These are phyloP conservation scores for Oryza longistaminata DNA, from an alignment of 176 grass and related monocot species.

Conservation along the genomic window DNA sequence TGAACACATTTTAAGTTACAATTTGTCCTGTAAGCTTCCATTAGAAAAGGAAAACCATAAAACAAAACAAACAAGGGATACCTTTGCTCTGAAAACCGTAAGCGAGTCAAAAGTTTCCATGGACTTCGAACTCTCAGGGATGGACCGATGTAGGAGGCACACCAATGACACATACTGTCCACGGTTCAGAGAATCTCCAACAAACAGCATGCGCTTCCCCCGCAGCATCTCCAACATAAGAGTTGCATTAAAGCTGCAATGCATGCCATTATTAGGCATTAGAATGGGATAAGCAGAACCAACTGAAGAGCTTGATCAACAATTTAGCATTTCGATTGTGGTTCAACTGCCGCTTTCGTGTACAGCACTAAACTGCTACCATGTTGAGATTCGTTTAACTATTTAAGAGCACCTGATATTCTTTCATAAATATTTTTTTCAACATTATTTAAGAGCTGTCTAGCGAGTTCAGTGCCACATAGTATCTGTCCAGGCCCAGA, in stretches of 20 bases:
- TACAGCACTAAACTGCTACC: not conserved
- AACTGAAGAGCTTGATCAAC: not conserved
- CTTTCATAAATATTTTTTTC: not conserved
- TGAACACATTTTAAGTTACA: not conserved
- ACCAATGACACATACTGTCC: constrained; percentile 87
- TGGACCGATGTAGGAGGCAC: constrained; percentile 75
- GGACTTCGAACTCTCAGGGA: constrained; percentile 67
- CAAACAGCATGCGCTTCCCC: constrained; percentile 87
- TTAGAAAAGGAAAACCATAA: not conserved
- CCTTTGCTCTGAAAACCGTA: constrained; percentile 88
- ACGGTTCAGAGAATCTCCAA: constrained; percentile 84
- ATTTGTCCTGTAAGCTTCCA: not conserved
- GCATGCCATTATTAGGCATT: not conserved
- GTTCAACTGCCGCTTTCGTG: not conserved
- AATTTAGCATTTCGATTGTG: not conserved
- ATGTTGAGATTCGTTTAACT: not conserved
- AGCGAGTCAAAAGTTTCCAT: constrained; percentile 80
- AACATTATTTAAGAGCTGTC: not conserved
- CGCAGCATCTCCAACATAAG: constrained; percentile 79
- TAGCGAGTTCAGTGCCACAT: not conserved
- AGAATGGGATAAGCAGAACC: not conserved
- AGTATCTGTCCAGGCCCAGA: not conserved
- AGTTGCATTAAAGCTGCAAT: constrained; percentile 81
- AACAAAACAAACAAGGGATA: constrained; percentile 13
- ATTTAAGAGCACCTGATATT: not conserved